phyloP scores from a whole-genome alignment of 2,329 filamentous ascomycete genomes.

The Paecilomyces dactylethromorphus region DNA sequence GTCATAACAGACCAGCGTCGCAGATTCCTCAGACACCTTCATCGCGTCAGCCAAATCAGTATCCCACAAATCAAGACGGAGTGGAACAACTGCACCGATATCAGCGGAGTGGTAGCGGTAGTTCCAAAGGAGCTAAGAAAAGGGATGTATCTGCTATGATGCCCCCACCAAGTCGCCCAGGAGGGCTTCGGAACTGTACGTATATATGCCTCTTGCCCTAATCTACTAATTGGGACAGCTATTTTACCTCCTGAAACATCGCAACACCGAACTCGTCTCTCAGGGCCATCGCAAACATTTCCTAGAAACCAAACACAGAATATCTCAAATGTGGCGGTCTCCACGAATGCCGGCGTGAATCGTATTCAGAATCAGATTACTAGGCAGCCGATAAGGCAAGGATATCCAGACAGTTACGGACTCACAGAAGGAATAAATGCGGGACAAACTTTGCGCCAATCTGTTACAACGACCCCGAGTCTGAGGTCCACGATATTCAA shows the following conservation, averaged over 20 bases:
- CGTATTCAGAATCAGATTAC: not conserved
- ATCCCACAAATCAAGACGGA: constrained; percentile 17
- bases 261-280: constrained; percentile 10
- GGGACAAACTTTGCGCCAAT: not conserved
- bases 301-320: not conserved
- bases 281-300: constrained; percentile 3
- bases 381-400: not conserved
- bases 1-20: constrained; percentile 9
- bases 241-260: constrained; percentile 1
- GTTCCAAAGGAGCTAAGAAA: constrained; percentile 22
- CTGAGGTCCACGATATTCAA: not conserved
- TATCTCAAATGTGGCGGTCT: not conserved
- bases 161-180: constrained; percentile 21
- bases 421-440: not conserved
- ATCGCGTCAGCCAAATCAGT: constrained; percentile 13
- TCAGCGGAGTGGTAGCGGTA: constrained; percentile 34
- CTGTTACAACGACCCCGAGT: not conserved
- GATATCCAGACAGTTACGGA: not conserved
- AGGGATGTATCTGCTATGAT: constrained; percentile 17
- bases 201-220: not conserved
- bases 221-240: not conserved
- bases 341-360: not conserved
- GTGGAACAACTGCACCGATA: constrained; percentile 32
- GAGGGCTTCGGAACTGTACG: constrained; percentile 17
- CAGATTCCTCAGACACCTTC: constrained; percentile 19